Percentiles rank a stretch among this genome's conserved stretches.
Evolutionary conservation across 2,329 filamentous ascomycete genomes (phyloP).

Genomic region (Fusarium sp.): DNA sequence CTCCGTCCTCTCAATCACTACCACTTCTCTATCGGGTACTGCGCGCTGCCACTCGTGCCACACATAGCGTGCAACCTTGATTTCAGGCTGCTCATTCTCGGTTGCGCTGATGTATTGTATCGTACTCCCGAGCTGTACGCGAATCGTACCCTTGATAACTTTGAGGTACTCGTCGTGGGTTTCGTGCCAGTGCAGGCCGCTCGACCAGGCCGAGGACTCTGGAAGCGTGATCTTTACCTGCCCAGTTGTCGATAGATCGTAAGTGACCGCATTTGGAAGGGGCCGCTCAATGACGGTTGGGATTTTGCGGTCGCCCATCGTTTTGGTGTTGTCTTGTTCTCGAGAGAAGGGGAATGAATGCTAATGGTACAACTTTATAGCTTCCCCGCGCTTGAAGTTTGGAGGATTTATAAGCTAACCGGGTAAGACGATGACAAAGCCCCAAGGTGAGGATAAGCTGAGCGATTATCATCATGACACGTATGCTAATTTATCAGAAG

Average conservation of each 20-base stretch:
- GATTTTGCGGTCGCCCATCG: neutral
- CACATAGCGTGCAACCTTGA: slow-evolving; percentile 51
- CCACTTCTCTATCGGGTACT: slow-evolving; percentile 45
- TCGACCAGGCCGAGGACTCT: slow-evolving; percentile 57
- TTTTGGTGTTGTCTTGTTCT: neutral
- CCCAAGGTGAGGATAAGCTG: neutral
- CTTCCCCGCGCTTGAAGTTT: neutral
- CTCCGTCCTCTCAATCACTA: slow-evolving; percentile 61
- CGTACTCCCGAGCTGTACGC: slow-evolving; percentile 34
- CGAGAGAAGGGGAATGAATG: neutral
- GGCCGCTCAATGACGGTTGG: slow-evolving; percentile 11
- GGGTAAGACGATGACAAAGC: neutral
- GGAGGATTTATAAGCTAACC: neutral
- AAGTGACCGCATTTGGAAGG: slow-evolving; percentile 36
- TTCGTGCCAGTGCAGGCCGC: slow-evolving; percentile 63
- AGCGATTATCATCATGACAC: neutral
- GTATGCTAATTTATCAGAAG: neutral
- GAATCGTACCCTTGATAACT: slow-evolving; percentile 53
- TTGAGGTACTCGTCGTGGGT: slow-evolving; percentile 59
- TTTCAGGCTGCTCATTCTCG: slow-evolving; percentile 38
- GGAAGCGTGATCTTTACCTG: slow-evolving; percentile 59
- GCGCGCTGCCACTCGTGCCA: slow-evolving; percentile 62
- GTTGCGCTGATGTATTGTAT: slow-evolving; percentile 35
- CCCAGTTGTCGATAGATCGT: slow-evolving; percentile 51
- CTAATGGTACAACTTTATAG: neutral